Evolutionary conservation across 805 yeast species (phyloP).

Genomic region (Kurtzmaniella cleridarum): DNA sequence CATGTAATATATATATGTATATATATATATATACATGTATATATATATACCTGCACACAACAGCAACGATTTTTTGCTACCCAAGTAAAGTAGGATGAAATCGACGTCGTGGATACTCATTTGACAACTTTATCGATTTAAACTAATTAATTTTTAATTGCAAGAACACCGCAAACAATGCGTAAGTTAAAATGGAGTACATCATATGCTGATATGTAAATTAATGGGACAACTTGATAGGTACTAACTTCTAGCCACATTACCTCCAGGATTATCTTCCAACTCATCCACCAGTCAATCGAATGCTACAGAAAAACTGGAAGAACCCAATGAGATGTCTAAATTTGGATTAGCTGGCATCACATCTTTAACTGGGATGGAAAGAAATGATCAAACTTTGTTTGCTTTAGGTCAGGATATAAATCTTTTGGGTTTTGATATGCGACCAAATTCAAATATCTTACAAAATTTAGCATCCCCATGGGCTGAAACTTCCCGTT

Average conservation of each 20-base stretch:
- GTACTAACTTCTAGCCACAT: constrained; percentile 12
- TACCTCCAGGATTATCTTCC: constrained; percentile 24
- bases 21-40: too few species aligned
- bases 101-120: too few species aligned
- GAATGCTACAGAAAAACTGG: constrained; percentile 2
- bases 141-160: too few species aligned
- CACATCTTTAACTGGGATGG: constrained; percentile 53
- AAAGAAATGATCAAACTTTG: constrained; percentile 54
- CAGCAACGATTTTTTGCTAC: too few species aligned
- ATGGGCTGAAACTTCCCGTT: constrained; percentile 88
- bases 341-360: constrained; percentile 67
- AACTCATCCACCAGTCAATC: constrained; percentile 1
- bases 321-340: constrained; percentile 38
- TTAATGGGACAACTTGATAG: too few species aligned
- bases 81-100: too few species aligned
- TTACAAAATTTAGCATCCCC: constrained; percentile 79
- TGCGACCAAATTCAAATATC: constrained; percentile 43
- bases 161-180: too few species aligned
- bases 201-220: too few species aligned
- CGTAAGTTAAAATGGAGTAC: too few species aligned
- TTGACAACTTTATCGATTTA: too few species aligned
- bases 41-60: too few species aligned
- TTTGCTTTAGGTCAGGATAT: constrained; percentile 76
- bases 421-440: constrained; percentile 58
- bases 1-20: too few species aligned